Evolutionary conservation across 2,329 filamentous ascomycete genomes (phyloP).

Genomic region (Cladosporium sp.): DNA sequence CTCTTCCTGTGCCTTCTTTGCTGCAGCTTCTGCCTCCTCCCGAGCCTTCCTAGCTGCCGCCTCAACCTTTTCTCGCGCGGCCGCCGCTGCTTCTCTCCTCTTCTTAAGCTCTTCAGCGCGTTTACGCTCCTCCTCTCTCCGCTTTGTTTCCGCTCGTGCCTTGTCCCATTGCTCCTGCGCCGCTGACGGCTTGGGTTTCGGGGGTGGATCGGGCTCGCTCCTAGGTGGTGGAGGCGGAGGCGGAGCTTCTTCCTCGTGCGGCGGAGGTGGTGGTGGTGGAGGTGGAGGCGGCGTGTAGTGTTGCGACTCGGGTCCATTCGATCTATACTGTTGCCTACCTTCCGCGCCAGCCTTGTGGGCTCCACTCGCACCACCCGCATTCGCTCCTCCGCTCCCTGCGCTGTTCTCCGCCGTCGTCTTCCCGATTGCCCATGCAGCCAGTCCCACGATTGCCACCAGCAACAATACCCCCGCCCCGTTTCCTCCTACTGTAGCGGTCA

Average conservation of each 20-base stretch:
- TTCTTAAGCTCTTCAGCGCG: conserved; percentile 62
- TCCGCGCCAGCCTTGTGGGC: conserved; percentile 29
- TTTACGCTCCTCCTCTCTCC: conserved; percentile 46
- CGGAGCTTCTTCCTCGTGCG: conserved; percentile 20
- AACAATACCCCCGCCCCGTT: conserved; percentile 73
- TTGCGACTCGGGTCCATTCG: conserved; percentile 29
- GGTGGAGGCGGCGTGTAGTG: conserved; percentile 31
- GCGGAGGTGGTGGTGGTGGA: conserved; percentile 24
- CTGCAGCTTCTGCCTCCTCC: conserved; percentile 50
- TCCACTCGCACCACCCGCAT: conserved; percentile 29
- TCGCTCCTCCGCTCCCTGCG: conserved; percentile 31
- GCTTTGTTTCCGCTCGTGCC: conserved; percentile 47
- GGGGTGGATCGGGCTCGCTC: conserved; percentile 26
- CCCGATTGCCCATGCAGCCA: conserved; percentile 77
- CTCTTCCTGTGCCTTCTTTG: conserved; percentile 54
- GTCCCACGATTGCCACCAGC: conserved; percentile 70
- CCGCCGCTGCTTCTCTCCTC: conserved; percentile 59
- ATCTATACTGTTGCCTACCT: conserved; percentile 30
- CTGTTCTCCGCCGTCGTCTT: conserved; percentile 60
- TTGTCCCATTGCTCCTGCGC: conserved; percentile 60
- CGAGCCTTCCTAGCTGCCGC: conserved; percentile 60
- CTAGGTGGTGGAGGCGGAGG: conserved; percentile 1
- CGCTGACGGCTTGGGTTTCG: conserved; percentile 29
- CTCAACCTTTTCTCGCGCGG: conserved; percentile 45
- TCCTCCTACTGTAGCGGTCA: conserved; percentile 65